Conservation (phyloP, 768 basidiomycete species). For the Kwoniella pini region DNA sequence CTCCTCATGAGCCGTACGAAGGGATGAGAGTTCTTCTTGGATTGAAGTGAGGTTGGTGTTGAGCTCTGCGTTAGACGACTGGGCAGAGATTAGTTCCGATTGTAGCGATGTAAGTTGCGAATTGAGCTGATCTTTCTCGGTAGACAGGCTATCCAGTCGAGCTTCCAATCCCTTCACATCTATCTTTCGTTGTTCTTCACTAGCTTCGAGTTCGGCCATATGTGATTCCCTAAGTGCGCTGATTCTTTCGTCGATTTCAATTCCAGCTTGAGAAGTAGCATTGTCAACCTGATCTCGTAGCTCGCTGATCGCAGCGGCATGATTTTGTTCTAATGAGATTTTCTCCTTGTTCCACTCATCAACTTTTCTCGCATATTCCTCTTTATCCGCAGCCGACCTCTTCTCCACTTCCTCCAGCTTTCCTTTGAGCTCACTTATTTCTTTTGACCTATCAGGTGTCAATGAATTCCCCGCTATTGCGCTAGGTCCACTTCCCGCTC, state of each 20-base stretch:
- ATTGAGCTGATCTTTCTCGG: conserved; percentile 11
- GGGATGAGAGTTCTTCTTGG: conserved; percentile 17
- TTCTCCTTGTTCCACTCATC: conserved; percentile 18
- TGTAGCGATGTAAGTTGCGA: neutral
- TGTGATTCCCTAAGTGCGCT: conserved; percentile 22
- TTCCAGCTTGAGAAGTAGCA: neutral
- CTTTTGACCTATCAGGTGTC: conserved; percentile 17
- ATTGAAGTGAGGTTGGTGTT: conserved; percentile 7
- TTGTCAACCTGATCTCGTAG: neutral
- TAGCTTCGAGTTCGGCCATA: conserved; percentile 15
- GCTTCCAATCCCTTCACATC: conserved; percentile 12
- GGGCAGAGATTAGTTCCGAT: conserved; percentile 10
- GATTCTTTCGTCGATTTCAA: conserved; percentile 10
- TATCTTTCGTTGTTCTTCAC: conserved; percentile 17
- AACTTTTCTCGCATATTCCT: conserved; percentile 18
- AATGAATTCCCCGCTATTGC: neutral
- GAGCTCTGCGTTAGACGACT: conserved; percentile 4
- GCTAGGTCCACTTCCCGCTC: conserved; percentile 16
- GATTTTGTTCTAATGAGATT: conserved; percentile 25
- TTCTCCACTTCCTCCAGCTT: conserved; percentile 22
- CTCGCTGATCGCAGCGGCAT: conserved; percentile 15
- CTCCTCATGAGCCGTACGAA: conserved; percentile 2
- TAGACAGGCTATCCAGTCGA: conserved; percentile 1
- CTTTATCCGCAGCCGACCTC: conserved; percentile 14
- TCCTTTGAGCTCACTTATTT: conserved; percentile 22